phyloP scores from a whole-genome alignment of 805 yeast genomes.

The Ogataea minuta region DNA sequence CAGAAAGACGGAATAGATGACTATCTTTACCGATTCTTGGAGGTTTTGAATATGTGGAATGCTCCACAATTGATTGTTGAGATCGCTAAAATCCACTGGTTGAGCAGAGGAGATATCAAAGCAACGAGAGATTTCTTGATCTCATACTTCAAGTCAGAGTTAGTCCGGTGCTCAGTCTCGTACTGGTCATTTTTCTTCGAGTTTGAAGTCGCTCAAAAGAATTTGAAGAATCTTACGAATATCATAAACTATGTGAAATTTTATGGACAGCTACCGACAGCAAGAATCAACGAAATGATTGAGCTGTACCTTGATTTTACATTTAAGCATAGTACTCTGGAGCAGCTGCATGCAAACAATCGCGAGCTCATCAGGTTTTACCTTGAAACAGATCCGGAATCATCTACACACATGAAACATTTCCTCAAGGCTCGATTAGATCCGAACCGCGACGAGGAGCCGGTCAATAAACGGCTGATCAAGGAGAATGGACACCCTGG shows the following conservation, averaged over 20 bases:
- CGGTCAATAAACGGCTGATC: constrained; percentile 27
- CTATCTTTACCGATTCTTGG: constrained; percentile 18
- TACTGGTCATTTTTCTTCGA: constrained; percentile 61
- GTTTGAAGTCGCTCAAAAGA: constrained; percentile 46
- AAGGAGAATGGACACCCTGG: constrained; percentile 40
- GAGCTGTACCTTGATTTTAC: constrained; percentile 39
- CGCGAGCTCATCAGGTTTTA: constrained; percentile 27
- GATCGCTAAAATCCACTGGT: constrained; percentile 29
- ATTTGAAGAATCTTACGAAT: constrained; percentile 43
- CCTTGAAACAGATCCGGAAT: constrained; percentile 33
- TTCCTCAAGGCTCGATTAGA: constrained; percentile 33
- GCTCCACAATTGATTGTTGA: constrained; percentile 30
- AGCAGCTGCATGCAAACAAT: constrained; percentile 20
- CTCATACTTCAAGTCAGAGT: constrained; percentile 27
- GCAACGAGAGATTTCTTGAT: constrained; percentile 28
- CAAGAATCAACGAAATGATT: constrained; percentile 43
- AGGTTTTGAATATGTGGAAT: constrained; percentile 22
- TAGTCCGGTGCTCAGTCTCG: constrained; percentile 39
- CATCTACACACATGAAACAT: constrained; percentile 33
- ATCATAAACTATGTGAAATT: constrained; percentile 46
- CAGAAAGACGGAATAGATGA: constrained; percentile 5
- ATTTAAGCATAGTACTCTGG: constrained; percentile 26
- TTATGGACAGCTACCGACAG: constrained; percentile 47
- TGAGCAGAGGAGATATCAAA: constrained; percentile 19
- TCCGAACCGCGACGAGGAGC: constrained; percentile 30